Conservation (phyloP, 805 yeast genomes). For the Wickerhamiella kurtzmanii region DNA sequence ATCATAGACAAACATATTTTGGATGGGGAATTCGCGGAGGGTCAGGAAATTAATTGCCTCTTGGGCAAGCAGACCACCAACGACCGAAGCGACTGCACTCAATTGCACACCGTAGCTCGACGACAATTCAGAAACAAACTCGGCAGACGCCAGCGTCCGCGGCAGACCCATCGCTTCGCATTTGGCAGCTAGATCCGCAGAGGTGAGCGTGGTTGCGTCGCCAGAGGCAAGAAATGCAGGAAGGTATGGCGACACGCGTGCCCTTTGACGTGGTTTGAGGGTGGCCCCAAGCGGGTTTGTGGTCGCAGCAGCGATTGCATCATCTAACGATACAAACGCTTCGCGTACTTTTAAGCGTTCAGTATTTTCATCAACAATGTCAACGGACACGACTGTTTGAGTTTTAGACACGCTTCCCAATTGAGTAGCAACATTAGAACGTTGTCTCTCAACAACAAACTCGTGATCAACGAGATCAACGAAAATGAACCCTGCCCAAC, state of each 20-base stretch:
- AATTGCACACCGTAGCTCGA: constrained; percentile 39
- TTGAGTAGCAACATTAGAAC: constrained; percentile 28
- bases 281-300: constrained; percentile 8
- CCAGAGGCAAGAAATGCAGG: constrained; percentile 50
- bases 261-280: constrained; percentile 27
- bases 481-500: constrained; percentile 71
- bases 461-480: constrained; percentile 61
- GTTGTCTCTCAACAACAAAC: constrained; percentile 21
- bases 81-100: constrained; percentile 70
- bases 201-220: constrained; percentile 23
- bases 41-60: constrained; percentile 76
- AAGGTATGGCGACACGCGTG: constrained; percentile 38
- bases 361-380: constrained; percentile 25
- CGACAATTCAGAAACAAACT: constrained; percentile 24
- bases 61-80: constrained; percentile 86
- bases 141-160: constrained; percentile 31
- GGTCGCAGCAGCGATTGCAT: constrained; percentile 9
- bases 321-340: constrained; percentile 15
- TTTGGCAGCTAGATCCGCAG: constrained; percentile 18
- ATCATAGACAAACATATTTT: constrained; percentile 68
- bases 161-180: constrained; percentile 34
- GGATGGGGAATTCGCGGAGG: constrained; percentile 63
- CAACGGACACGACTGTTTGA: constrained; percentile 32
- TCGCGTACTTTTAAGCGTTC: constrained; percentile 26
- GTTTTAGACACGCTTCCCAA: constrained; percentile 36